A percentile compares a stretch with the other conserved stretches of the same genome.
Evolutionary conservation across 768 basidiomycete genomes (phyloP).

Genomic region (Sarcomyxa edulis): DNA sequence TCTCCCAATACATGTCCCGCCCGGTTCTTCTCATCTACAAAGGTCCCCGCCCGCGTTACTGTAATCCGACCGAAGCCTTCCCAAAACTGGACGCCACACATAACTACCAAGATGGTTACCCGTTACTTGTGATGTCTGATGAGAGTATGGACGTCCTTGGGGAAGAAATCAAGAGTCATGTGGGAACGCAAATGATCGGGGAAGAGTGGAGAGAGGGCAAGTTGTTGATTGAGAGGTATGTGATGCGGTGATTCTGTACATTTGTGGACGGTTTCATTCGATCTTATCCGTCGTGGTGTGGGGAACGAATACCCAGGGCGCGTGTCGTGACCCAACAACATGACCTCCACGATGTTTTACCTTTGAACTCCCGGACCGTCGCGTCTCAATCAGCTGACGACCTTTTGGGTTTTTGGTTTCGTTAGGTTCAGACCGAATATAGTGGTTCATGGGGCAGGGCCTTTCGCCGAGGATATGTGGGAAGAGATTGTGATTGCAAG

Average conservation of each 20-base stretch:
- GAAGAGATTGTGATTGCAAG: conserved; percentile 47
- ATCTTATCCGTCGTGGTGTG: too few relatives aligned
- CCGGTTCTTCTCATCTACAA: conserved; percentile 64
- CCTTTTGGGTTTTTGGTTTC: conserved; percentile 6
- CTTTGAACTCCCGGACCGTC: too few relatives aligned
- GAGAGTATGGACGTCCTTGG: conserved; percentile 56
- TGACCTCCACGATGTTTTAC: too few relatives aligned
- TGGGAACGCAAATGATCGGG: conserved; percentile 41
- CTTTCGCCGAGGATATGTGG: conserved; percentile 72
- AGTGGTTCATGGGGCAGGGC: conserved; percentile 57
- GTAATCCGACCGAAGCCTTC: conserved; percentile 46
- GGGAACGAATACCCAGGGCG: too few relatives aligned
- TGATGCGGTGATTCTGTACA: conserved; percentile 5
- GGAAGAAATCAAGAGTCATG: conserved; percentile 37
- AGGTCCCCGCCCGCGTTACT: conserved; percentile 48
- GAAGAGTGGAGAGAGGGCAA: conserved; percentile 49
- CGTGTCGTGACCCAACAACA: too few relatives aligned
- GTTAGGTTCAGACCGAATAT: conserved; percentile 75
- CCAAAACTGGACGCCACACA: conserved; percentile 53
- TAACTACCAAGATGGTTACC: conserved; percentile 69
- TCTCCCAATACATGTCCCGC: conserved; percentile 58
- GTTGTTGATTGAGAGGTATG: conserved; percentile 56
- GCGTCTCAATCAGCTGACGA: conserved; percentile 4
- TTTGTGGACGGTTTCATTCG: too few relatives aligned
- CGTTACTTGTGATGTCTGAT: conserved; percentile 60